Evolutionary conservation across 139 green algal genomes (phyloP).

Genomic region (Micromonas commoda): DNA sequence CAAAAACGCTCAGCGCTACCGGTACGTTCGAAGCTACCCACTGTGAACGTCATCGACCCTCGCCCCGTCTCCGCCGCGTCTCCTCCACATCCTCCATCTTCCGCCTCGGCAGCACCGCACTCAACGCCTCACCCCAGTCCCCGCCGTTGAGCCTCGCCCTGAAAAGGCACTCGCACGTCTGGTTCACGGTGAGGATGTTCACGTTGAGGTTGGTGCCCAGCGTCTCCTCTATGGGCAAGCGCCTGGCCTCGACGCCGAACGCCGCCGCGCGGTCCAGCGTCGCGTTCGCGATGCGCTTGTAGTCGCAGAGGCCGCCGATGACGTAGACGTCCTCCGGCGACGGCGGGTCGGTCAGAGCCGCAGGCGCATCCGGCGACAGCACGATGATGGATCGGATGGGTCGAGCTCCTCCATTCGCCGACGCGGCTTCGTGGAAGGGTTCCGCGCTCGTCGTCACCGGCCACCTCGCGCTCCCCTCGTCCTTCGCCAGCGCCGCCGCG

Average conservation of each 20-base stretch:
- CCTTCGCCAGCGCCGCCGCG: too few relatives aligned
- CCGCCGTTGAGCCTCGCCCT: background rate
- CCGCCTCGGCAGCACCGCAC: background rate
- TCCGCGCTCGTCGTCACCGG: too few relatives aligned
- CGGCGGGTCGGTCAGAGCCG: background rate
- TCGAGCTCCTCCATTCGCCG: background rate
- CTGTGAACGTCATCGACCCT: background rate
- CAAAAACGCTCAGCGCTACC: too few relatives aligned
- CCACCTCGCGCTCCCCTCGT: too few relatives aligned
- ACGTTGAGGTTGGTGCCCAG: background rate
- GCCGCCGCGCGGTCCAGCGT: background rate
- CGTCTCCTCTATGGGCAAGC: background rate
- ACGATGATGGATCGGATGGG: too few relatives aligned
- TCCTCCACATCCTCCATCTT: background rate
- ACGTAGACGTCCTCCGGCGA: background rate
- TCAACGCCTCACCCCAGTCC: background rate
- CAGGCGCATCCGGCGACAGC: background rate
- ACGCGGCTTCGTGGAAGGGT: background rate
- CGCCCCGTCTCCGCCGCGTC: background rate
- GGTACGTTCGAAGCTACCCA: too few relatives aligned
- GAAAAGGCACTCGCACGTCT: background rate
- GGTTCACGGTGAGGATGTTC: background rate
- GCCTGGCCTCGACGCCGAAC: background rate
- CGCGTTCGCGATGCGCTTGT: background rate
- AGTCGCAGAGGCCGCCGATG: conserved; percentile 7